Conservation (phyloP, 257 asterid genomes). For the Parsonsia alboflavescens region DNA sequence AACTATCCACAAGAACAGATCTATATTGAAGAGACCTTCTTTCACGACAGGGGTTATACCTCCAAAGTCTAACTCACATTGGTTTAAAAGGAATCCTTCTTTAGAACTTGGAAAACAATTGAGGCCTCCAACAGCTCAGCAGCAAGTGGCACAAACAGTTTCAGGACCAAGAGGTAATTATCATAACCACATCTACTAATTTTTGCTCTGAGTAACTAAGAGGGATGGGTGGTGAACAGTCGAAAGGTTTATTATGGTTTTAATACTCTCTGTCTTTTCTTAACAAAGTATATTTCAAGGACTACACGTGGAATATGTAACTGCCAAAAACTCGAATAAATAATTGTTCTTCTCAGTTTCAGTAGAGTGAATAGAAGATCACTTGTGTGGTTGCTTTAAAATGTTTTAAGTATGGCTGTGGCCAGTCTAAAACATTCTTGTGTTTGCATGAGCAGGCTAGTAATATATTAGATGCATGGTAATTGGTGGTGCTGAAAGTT, state of each 20-base stretch:
- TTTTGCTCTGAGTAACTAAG: background rate
- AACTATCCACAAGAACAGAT: background rate
- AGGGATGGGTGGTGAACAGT: background rate
- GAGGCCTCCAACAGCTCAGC: background rate
- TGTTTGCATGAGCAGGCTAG: background rate
- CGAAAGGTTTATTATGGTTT: background rate
- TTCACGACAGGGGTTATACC: background rate
- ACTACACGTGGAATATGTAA: background rate
- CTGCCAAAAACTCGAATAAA: background rate
- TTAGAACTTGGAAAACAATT: background rate
- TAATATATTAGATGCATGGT: background rate
- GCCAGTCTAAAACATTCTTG: background rate
- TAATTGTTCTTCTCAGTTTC: background rate
- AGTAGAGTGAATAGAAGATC: background rate
- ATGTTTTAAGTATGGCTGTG: background rate
- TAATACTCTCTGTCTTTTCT: background rate
- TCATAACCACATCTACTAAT: background rate
- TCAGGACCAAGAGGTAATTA: background rate
- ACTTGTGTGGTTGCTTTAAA: background rate
- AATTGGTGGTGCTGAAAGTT: background rate
- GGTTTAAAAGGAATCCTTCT: background rate
- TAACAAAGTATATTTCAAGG: background rate
- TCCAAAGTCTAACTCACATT: background rate
- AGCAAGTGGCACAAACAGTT: background rate
- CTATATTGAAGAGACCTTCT: slow-evolving; percentile 15